phyloP scores from a whole-genome alignment of 352 stramenopile genomes.

The Phytophthora quininea region DNA sequence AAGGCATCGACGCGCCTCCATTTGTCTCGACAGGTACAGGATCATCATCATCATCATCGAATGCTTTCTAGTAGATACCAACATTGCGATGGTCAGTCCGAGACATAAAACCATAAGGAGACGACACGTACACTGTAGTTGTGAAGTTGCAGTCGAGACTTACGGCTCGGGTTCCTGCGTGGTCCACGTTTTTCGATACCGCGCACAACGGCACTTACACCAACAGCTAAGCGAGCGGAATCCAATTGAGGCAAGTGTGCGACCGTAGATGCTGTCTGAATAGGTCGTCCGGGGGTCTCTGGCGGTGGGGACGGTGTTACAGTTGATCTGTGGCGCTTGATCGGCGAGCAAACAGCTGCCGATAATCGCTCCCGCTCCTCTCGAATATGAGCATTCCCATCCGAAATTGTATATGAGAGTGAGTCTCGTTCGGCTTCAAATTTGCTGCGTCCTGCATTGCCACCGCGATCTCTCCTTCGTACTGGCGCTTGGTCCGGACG shows the following conservation, averaged over 20 bases:
- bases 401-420: conserved; percentile 36
- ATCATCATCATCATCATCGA: conserved; percentile 12
- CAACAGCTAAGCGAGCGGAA: conserved; percentile 53
- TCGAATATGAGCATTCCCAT: conserved; percentile 38
- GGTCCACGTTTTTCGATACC: conserved; percentile 60
- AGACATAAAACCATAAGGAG: not conserved
- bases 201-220: conserved; percentile 56
- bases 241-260: conserved; percentile 58
- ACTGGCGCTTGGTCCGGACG: conserved; percentile 16
- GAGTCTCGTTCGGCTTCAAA: conserved; percentile 53
- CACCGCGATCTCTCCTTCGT: conserved; percentile 7
- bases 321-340: conserved; percentile 23
- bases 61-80: conserved; percentile 20
- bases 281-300: conserved; percentile 28
- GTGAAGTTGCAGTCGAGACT: conserved; percentile 57
- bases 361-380: conserved; percentile 32
- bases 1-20: conserved; percentile 12
- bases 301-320: conserved; percentile 4
- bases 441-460: conserved; percentile 34
- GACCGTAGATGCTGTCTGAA: conserved; percentile 34
- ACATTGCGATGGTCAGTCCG: not conserved
- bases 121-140: conserved; percentile 58
- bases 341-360: conserved; percentile 41
- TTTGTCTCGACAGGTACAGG: not conserved
- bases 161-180: conserved; percentile 54